Percentiles rank a stretch among this genome's conserved stretches.
Evolutionary conservation across 2,329 filamentous ascomycete species (phyloP).

Genomic region (Furcasterigmium furcatum): DNA sequence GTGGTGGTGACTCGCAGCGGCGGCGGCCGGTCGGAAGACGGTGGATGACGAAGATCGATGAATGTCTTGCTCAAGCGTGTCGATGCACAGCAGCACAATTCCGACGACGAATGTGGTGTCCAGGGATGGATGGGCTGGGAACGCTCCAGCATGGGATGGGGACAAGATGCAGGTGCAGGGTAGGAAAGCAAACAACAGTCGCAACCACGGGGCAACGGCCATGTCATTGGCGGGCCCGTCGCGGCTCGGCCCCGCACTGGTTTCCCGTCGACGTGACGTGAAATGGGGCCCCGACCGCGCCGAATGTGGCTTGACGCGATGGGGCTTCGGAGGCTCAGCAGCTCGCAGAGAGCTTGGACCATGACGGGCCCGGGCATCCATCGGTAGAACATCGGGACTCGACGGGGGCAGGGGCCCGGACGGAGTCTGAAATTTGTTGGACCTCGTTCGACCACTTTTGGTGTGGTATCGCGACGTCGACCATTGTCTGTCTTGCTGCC

Average conservation of each 20-base stretch:
- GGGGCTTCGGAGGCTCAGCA: background rate
- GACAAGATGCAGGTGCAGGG: conserved; percentile 4
- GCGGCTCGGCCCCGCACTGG: background rate
- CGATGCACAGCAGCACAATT: background rate
- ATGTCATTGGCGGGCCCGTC: conserved; percentile 35
- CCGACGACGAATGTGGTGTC: background rate
- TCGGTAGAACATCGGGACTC: background rate
- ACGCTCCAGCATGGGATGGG: background rate
- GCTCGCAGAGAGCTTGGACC: background rate
- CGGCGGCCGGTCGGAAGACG: no score
- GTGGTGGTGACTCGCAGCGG: no score
- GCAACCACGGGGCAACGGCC: conserved; percentile 55
- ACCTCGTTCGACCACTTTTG: background rate
- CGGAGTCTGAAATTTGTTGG: background rate
- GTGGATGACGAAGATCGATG: no score
- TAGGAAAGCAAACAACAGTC: conserved; percentile 40
- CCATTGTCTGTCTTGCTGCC: no score
- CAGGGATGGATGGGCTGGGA: no score
- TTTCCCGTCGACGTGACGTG: background rate
- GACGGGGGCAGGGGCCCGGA: background rate
- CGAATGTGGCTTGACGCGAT: conserved; percentile 13
- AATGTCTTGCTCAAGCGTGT: background rate
- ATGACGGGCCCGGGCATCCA: no score
- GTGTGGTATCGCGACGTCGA: no score
- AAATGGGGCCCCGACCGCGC: conserved; percentile 5